Conservation (phyloP, 164 flowering plant species). For the Annona squamosa region DNA sequence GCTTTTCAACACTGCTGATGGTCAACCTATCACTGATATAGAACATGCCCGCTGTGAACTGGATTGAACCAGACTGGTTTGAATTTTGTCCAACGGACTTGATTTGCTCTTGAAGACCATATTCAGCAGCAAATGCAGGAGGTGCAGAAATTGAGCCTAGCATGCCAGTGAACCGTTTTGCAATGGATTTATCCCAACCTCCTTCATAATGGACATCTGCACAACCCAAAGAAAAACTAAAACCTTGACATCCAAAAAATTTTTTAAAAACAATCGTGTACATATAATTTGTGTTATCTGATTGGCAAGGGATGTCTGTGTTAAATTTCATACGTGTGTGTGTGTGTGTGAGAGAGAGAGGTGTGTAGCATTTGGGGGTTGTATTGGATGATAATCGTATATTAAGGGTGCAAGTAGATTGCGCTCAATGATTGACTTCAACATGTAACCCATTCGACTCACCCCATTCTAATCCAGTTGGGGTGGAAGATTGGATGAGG, state of each 20-base stretch:
- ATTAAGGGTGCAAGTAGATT: too few species aligned
- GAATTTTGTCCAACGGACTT: slow-evolving; percentile 26
- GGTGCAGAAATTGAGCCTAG: slow-evolving; percentile 53
- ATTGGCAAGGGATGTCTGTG: too few species aligned
- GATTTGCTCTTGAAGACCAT: slow-evolving; percentile 33
- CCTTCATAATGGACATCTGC: slow-evolving; percentile 31
- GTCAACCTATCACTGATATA: slow-evolving; percentile 19
- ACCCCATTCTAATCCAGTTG: too few species aligned
- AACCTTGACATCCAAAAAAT: background rate
- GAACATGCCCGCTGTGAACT: slow-evolving; percentile 51
- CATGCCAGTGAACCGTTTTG: slow-evolving; percentile 36
- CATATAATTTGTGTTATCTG: too few species aligned
- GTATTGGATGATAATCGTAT: too few species aligned
- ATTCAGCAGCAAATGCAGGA: slow-evolving; percentile 57
- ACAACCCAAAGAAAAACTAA: slow-evolving; percentile 8
- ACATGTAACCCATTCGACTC: too few species aligned
- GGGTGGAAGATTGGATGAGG: too few species aligned
- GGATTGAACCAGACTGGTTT: slow-evolving; percentile 38
- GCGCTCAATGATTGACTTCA: too few species aligned
- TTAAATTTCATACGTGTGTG: too few species aligned
- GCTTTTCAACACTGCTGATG: slow-evolving; percentile 19
- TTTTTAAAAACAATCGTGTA: background rate
- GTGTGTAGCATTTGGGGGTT: too few species aligned
- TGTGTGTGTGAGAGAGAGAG: too few species aligned
- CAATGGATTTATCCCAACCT: slow-evolving; percentile 19